Base-by-base conservation (phyloP, 2,329 filamentous ascomycete genomes). In the Calonectria hawksworthii region DNA sequence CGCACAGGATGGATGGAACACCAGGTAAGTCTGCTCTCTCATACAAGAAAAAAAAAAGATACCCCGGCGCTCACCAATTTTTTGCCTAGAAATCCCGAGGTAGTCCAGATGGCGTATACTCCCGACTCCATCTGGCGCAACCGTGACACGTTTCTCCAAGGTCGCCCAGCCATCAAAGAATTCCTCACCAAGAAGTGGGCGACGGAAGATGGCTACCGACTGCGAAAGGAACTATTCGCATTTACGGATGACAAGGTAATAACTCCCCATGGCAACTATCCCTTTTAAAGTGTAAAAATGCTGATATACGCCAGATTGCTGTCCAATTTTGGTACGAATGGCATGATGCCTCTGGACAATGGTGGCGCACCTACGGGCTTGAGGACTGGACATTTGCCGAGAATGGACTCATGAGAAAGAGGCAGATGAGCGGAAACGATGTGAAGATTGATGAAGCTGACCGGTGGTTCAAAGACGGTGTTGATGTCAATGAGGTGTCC, bases 281-380 rank as follows among this genome's bases (percentile, higher is more conserved):
- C 34, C 32, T n/a, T 52, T 72, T 16, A 1, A 7, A 34, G 23
- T 26, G 21, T 8, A 9, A 28, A 30, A 59, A 41, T 56, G 56
- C 32, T 54, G 36, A 51, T 54, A 61, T 28, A 13, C 4, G 1
- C 0, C 3, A 92, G 85, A 96, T 96, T 77, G 95, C 95, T 1
- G 95, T 98, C 28, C 95, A 98, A 82, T 98, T 97, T 83, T 98
- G 95, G 95, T 98, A 96, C 81, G 94, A 98, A 84, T 96, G 92
- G 85, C 90, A 92, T 76, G 94, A 96, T 80, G 85, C 86, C 10
- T 79, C 88, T 2, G 93, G 94, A 47, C 92, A 95, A 83, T 98
- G 95, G 95, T 96, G 94, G 89, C 89, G 95, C n/a, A 96, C 94
- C 56, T 98, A 98, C 81, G 95, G 95, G 0, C 89, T 98, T 14